Conservation (phyloP, 1,139 yeast genomes). For the Candida tetrigidarum region DNA sequence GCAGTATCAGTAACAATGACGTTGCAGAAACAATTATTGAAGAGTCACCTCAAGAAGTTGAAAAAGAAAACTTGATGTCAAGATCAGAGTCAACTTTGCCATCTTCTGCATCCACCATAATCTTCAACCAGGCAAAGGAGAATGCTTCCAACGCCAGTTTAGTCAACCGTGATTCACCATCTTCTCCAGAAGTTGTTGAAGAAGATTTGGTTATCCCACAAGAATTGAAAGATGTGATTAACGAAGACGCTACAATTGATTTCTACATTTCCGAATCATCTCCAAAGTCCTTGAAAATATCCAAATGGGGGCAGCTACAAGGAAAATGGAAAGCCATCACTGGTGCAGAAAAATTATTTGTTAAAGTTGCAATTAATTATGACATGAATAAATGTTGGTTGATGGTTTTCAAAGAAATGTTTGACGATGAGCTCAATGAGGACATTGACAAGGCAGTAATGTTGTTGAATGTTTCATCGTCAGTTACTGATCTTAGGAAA, state of each 20-base stretch:
- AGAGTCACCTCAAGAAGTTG: not conserved
- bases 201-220: conserved; percentile 35
- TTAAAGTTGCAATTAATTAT: conserved; percentile 44
- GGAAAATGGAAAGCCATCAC: conserved; percentile 55
- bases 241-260: conserved; percentile 44
- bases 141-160: conserved; percentile 16
- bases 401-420: conserved; percentile 46
- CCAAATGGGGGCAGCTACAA: conserved; percentile 47
- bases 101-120: conserved; percentile 46
- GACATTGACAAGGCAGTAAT: conserved; percentile 42
- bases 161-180: not conserved
- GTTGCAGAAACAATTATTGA: not conserved
- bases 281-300: conserved; percentile 43
- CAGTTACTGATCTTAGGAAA: conserved; percentile 30
- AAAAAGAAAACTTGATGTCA: not conserved
- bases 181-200: conserved; percentile 16
- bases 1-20: no score
- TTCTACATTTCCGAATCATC: conserved; percentile 40
- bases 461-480: conserved; percentile 32
- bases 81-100: conserved; percentile 32
- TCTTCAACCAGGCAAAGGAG: conserved; percentile 37
- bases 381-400: conserved; percentile 40
- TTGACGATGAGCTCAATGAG: conserved; percentile 33
- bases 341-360: conserved; percentile 36
- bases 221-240: conserved; percentile 41